Base-by-base conservation (phyloP, 148 eudicot genomes). In the Camellia sinensis region DNA sequence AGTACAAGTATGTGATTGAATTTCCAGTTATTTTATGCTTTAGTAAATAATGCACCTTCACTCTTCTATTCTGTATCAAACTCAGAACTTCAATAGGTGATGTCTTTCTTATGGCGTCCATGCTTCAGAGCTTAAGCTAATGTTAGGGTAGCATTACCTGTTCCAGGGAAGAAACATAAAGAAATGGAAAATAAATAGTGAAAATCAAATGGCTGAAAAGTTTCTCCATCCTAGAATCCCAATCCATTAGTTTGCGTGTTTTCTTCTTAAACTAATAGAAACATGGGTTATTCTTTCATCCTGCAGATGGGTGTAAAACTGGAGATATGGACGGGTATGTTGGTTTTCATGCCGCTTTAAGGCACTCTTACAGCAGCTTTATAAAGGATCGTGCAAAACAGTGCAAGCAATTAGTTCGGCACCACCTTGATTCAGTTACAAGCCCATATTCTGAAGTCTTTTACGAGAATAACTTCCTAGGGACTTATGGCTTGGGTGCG, bases 371-470 rank as follows among this genome's bases (percentile, higher is more conserved):
- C 85, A 88, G 84, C 76, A 74, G 86, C 50, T 96, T 96, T 79
- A 81, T 96, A 50, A 92, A 87, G 80, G 91, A 94, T 88, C 91
- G 94, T 6, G 77, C 94, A 40, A 91, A 87, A 82, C 92, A 96
- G 82, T 94, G 99, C 87, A 94, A 96, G 83, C 90, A 96, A 81
- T 89, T 96, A 29, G 92, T 94, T 54, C 81, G 94, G 52, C 97
- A 96, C 85, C 99, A 96, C 82, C 95, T 96, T 84, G 99, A 96
- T 85, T 93, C 98, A 81, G 98, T 92, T 5, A 94, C 99, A 78
- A 96, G 99, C 84, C 97, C 97, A 22, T 96, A 94, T 78, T 96
- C 97, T 82, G 92, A 86, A 75, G 92, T 94, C 67, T 96, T 94
- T 84, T 92, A 92, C 65, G 97, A 92, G 80, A 88, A 76, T 78